phyloP scores from a whole-genome alignment of 176 grass and related monocot genomes.

The Tillandsia fasciculata region DNA sequence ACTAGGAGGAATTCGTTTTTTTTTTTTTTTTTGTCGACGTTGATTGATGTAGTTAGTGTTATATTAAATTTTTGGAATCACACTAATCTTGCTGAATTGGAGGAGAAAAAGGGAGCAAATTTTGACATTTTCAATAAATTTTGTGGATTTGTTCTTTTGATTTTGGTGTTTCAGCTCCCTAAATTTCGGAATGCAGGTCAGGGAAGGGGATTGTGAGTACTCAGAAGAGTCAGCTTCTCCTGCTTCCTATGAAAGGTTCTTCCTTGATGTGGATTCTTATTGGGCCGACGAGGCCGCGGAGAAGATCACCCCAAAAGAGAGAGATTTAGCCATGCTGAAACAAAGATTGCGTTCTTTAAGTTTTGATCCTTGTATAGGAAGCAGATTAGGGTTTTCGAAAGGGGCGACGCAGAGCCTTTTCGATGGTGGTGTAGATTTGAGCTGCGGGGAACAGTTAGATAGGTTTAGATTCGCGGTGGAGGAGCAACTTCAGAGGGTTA shows the following conservation, averaged over 20 bases:
- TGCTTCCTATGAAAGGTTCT: slow-evolving; percentile 27
- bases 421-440: slow-evolving; percentile 1
- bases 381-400: not conserved
- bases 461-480: slow-evolving; percentile 24
- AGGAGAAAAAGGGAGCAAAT: not conserved
- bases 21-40: slow-evolving; percentile 2
- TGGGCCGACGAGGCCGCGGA: slow-evolving; percentile 17
- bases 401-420: not conserved
- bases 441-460: slow-evolving; percentile 15
- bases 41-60: slow-evolving; percentile 1
- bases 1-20: not conserved
- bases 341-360: slow-evolving; percentile 6
- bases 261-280: slow-evolving; percentile 38
- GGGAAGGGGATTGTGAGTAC: slow-evolving; percentile 10
- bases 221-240: slow-evolving; percentile 8
- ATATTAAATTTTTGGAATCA: not conserved
- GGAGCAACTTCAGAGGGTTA: slow-evolving; percentile 46
- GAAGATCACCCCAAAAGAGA: slow-evolving; percentile 18
- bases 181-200: not conserved
- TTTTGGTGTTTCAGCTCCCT: slow-evolving; percentile 6
- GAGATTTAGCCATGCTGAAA: slow-evolving; percentile 5
- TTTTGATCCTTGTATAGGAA: not conserved
- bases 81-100: not conserved
- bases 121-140: not conserved
- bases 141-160: not conserved